phyloP scores from a whole-genome alignment of 2,329 filamentous ascomycete species.

The Cadophora sp. region DNA sequence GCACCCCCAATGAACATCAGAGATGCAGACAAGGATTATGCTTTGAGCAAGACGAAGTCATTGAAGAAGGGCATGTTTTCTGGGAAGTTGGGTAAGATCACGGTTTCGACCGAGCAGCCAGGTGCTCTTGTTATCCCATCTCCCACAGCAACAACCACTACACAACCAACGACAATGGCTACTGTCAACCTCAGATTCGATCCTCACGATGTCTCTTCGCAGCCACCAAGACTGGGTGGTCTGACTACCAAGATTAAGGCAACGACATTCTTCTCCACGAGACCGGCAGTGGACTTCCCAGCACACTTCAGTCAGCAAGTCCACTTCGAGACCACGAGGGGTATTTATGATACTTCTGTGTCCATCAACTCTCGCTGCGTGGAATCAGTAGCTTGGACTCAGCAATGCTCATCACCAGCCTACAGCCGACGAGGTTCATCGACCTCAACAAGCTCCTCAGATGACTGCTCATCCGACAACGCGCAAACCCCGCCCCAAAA shows the following conservation, averaged over 20 bases:
- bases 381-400: slow-evolving; percentile 43
- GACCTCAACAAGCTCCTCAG: slow-evolving; percentile 37
- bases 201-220: slow-evolving; percentile 37
- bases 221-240: slow-evolving; percentile 43
- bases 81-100: slow-evolving; percentile 45
- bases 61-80: slow-evolving; percentile 45
- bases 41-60: slow-evolving; percentile 40
- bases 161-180: slow-evolving; percentile 39
- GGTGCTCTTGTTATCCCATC: slow-evolving; percentile 41
- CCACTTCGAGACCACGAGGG: slow-evolving; percentile 37
- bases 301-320: slow-evolving; percentile 29
- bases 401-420: slow-evolving; percentile 35
- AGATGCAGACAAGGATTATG: slow-evolving; percentile 35
- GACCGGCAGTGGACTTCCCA: slow-evolving; percentile 35
- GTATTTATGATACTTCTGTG: slow-evolving; percentile 38
- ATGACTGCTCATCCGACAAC: slow-evolving; percentile 35
- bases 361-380: slow-evolving; percentile 44
- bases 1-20: slow-evolving; percentile 42
- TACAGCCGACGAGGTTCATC: slow-evolving; percentile 39
- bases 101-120: slow-evolving; percentile 42
- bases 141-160: slow-evolving; percentile 27
- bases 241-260: slow-evolving; percentile 43
- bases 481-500: slow-evolving; percentile 16
- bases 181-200: slow-evolving; percentile 44
- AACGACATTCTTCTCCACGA: slow-evolving; percentile 39